A percentile compares a stretch with the other conserved stretches of the same genome.
These are phyloP conservation scores for Noccaea caerulescens DNA, from an alignment of 345 rosid species.

Conservation along the genomic window DNA sequence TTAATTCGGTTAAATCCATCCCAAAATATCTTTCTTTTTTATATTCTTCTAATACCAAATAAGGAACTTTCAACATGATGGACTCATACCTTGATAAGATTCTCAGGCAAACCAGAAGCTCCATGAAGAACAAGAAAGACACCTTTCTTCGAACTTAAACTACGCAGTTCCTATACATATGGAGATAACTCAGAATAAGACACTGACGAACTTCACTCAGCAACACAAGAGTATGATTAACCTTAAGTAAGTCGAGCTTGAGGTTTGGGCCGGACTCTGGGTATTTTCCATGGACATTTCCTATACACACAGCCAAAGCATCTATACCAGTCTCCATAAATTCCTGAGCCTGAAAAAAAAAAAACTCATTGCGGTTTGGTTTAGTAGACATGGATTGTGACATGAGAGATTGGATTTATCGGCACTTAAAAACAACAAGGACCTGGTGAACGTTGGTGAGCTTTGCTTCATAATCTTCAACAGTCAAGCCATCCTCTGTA, in stretches of 20 bases:
- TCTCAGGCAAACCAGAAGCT: constrained; percentile 83
- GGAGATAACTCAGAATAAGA: constrained; percentile 23
- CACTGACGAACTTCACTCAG: too few species aligned
- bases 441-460: constrained; percentile 88
- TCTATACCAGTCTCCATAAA: constrained; percentile 88
- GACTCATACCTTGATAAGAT: constrained; percentile 69
- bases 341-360: constrained; percentile 69
- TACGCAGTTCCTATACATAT: constrained; percentile 61
- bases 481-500: constrained; percentile 94
- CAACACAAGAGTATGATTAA: constrained; percentile 30
- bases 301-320: constrained; percentile 96
- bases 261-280: constrained; percentile 86
- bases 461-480: constrained; percentile 91
- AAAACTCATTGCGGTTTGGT: constrained; percentile 15
- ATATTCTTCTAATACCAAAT: background rate
- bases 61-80: background rate
- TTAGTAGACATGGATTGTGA: constrained; percentile 4
- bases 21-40: background rate
- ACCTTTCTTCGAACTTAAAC: constrained; percentile 70
- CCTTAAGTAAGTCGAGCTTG: constrained; percentile 87
- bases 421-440: constrained; percentile 1
- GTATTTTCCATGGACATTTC: constrained; percentile 96
- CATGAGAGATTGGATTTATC: constrained; percentile 21
- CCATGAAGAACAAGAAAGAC: constrained; percentile 92
- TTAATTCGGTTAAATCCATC: constrained; percentile 6